Evolutionary conservation across 2,329 filamentous ascomycete species (phyloP).

Genomic region (Chaetomium sp.): DNA sequence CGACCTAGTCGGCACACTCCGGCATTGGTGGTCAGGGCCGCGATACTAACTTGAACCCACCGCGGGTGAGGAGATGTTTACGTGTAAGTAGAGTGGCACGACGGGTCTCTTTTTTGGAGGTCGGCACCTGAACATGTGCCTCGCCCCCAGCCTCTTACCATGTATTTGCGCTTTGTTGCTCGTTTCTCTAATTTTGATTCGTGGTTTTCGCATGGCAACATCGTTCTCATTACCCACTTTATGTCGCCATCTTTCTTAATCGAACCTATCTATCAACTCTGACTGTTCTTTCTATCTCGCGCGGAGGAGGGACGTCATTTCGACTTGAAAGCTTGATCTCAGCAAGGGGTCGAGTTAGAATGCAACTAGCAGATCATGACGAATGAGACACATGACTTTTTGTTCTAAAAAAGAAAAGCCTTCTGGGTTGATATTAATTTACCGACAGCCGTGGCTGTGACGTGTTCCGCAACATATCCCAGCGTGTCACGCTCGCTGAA

Average conservation of each 20-base stretch:
- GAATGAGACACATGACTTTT: too few species aligned
- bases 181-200: not conserved
- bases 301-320: too few species aligned
- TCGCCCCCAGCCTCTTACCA: not conserved
- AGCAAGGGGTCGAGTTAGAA: too few species aligned
- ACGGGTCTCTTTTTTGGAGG: not conserved
- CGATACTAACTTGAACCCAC: not conserved
- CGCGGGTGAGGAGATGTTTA: not conserved
- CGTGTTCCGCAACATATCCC: too few species aligned
- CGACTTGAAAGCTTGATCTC: too few species aligned
- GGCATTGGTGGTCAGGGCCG: not conserved
- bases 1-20: not conserved
- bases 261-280: too few species aligned
- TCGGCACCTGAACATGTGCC: not conserved
- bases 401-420: too few species aligned
- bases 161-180: not conserved
- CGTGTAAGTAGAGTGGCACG: not conserved
- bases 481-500: too few species aligned
- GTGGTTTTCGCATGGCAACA: not conserved
- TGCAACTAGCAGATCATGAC: too few species aligned
- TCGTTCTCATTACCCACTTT: not conserved
- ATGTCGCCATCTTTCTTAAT: not conserved
- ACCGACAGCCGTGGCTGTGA: too few species aligned
- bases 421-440: too few species aligned
- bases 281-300: too few species aligned